Evolutionary conservation across 257 asterid species (phyloP).

Genomic region (Solanum arcanum): DNA sequence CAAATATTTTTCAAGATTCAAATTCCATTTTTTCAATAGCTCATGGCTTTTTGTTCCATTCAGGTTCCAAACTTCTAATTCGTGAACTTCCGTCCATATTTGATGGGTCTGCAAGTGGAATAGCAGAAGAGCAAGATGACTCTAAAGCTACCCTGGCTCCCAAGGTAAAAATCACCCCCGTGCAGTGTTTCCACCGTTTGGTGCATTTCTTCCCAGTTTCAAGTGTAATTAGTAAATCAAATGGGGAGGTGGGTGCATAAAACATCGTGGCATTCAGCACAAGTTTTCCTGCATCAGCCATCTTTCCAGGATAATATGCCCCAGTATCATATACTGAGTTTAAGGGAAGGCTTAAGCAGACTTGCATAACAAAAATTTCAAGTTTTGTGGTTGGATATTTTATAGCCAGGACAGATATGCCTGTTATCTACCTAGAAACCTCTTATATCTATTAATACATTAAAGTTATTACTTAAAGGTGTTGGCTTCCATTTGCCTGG

Average conservation of each 20-base stretch:
- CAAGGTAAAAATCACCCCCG: slow-evolving; percentile 34
- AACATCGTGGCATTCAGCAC: not conserved
- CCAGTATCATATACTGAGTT: not conserved
- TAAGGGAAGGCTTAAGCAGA: not conserved
- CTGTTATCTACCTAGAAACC: not conserved
- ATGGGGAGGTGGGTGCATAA: not conserved
- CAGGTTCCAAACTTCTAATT: slow-evolving; percentile 83
- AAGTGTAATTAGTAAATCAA: not conserved
- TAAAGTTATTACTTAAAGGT: not conserved
- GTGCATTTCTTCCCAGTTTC: not conserved
- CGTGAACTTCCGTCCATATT: slow-evolving; percentile 73
- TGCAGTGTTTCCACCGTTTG: not conserved
- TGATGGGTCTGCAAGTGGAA: slow-evolving; percentile 71
- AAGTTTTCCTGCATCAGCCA: not conserved
- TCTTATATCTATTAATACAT: not conserved
- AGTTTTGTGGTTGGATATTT: not conserved
- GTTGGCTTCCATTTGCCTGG: not conserved
- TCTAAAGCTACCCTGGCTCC: slow-evolving; percentile 80
- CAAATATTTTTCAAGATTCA: not conserved
- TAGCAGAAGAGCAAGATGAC: slow-evolving; percentile 72
- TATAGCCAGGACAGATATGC: not conserved
- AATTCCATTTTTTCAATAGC: not conserved
- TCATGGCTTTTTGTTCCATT: not conserved
- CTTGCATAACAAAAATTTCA: not conserved
- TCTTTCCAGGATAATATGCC: not conserved